A percentile compares a stretch with the other conserved stretches of the same genome.
Evolutionary conservation across 495 filamentous ascomycete genomes (phyloP).

Genomic region (Neurospora intermedia): DNA sequence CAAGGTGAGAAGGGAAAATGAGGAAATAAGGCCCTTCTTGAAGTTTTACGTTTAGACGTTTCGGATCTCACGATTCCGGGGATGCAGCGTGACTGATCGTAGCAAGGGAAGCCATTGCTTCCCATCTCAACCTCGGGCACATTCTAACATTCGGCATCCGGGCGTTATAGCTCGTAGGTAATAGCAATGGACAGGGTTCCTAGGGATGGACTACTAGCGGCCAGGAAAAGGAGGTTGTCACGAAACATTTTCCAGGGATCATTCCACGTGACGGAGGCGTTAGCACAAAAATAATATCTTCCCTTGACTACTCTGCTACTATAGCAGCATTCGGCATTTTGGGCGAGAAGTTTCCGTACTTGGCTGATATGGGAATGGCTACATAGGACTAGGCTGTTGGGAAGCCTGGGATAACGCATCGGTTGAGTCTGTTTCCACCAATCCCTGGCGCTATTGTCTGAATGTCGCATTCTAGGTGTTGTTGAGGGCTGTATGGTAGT

Average conservation of each 20-base stretch:
- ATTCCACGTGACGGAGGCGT: neutral
- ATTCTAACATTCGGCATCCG: neutral
- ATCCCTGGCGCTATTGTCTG: neutral
- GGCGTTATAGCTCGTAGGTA: neutral
- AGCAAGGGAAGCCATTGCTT: slow-evolving; percentile 5
- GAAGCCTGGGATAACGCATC: neutral
- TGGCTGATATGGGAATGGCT: neutral
- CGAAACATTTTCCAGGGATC: slow-evolving; percentile 31
- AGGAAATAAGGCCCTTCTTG: slow-evolving; percentile 21
- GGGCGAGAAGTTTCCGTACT: neutral
- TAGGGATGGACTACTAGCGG: neutral
- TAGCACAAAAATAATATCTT: neutral
- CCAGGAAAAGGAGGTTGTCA: slow-evolving; percentile 26
- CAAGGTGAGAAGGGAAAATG: slow-evolving; percentile 24
- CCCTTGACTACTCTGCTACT: neutral
- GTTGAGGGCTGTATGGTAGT: neutral
- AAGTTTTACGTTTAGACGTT: neutral
- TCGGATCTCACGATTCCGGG: neutral
- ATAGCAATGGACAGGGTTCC: neutral
- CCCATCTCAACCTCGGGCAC: neutral
- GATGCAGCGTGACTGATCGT: slow-evolving; percentile 38
- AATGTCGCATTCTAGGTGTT: neutral
- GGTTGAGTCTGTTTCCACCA: neutral
- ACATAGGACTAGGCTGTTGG: neutral
- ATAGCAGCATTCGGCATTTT: neutral